phyloP scores from a whole-genome alignment of 768 basidiomycete genomes.

The Hygrophoropsis aurantiaca region DNA sequence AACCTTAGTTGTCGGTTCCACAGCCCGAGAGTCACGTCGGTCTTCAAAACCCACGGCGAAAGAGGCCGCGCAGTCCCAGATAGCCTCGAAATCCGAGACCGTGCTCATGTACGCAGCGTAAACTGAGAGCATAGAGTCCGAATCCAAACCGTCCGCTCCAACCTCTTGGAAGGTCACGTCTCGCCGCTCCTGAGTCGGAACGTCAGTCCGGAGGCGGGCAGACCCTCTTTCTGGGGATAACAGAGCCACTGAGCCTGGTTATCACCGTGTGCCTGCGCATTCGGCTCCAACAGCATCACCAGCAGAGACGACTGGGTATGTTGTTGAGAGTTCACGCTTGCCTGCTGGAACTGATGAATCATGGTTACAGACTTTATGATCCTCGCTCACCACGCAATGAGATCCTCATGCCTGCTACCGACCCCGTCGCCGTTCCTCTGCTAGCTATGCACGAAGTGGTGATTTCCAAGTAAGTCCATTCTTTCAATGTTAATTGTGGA shows the following conservation, averaged over 20 bases:
- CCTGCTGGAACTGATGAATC: not conserved
- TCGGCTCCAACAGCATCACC: conserved; percentile 18
- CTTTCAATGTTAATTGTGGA: not conserved
- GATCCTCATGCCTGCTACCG: conserved; percentile 17
- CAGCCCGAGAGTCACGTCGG: not conserved
- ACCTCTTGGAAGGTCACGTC: conserved; percentile 27
- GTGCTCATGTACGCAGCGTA: conserved; percentile 50
- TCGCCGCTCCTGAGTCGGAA: conserved; percentile 17
- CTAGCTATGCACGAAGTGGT: conserved; percentile 36
- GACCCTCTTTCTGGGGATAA: conserved; percentile 21
- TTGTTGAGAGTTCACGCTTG: not conserved
- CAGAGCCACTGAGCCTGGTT: conserved; percentile 8
- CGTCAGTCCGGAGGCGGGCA: conserved; percentile 20
- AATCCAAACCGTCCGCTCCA: conserved; percentile 13
- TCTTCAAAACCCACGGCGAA: not conserved
- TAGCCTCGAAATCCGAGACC: conserved; percentile 37
- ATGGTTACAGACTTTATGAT: conserved; percentile 13
- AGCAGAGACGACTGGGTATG: conserved; percentile 29
- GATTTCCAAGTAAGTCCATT: conserved; percentile 16
- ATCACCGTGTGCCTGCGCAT: conserved; percentile 10
- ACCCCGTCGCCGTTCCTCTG: conserved; percentile 27
- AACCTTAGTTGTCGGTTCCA: conserved; percentile 5
- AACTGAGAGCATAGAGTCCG: conserved; percentile 38
- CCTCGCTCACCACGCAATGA: conserved; percentile 35
- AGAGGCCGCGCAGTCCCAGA: conserved; percentile 8